These are phyloP conservation scores for Teratosphaeria epicoccoides DNA, from an alignment of 2,329 filamentous ascomycete species.

Conservation along the genomic window DNA sequence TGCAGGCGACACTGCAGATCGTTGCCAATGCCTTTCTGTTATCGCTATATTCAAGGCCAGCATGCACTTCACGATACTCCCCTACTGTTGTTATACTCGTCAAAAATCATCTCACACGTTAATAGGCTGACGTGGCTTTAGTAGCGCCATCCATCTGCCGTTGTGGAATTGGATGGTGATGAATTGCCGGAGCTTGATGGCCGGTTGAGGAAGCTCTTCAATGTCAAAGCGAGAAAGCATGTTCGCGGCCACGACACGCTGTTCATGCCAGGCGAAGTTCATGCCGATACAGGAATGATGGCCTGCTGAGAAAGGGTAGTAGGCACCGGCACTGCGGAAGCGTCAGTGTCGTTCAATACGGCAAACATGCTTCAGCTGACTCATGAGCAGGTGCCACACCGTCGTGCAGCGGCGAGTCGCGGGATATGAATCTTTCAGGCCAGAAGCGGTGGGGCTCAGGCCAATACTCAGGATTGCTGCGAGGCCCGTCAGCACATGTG, in stretches of 20 bases:
- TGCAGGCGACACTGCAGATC: too few relatives aligned
- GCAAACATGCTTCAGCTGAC: background rate
- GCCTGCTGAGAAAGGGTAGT: background rate
- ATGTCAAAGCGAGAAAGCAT: background rate
- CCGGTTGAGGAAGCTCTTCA: background rate
- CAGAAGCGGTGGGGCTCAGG: background rate
- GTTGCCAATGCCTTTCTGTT: too few relatives aligned
- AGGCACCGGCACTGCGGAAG: background rate
- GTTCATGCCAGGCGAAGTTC: background rate
- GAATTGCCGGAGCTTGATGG: background rate
- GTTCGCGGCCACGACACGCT: background rate
- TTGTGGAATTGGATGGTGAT: background rate
- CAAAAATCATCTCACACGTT: background rate
- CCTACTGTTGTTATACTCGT: background rate
- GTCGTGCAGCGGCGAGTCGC: background rate
- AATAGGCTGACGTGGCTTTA: background rate
- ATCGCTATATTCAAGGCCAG: too few relatives aligned
- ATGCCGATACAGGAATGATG: background rate
- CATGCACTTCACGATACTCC: too few relatives aligned
- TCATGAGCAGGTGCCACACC: background rate
- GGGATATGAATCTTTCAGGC: background rate
- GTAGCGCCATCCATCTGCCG: background rate
- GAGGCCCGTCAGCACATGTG: background rate
- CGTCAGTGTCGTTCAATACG: background rate
- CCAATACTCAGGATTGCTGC: background rate